phyloP scores from a whole-genome alignment of 2,329 filamentous ascomycete species.

The Penicillium sp. region DNA sequence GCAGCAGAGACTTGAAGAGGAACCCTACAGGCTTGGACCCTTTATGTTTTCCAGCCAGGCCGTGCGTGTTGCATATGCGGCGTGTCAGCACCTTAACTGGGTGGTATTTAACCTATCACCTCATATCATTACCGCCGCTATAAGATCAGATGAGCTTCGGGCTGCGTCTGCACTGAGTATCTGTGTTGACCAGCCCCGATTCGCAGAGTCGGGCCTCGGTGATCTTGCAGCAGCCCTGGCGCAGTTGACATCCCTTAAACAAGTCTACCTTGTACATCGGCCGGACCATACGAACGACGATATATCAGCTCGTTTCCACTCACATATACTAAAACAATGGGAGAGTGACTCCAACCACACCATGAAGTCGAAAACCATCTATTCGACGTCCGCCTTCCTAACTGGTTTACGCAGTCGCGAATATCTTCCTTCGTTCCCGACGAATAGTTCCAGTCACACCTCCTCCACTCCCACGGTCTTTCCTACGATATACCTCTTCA shows the following conservation, averaged over 20 bases:
- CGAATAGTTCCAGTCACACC: neutral
- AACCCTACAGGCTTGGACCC: slow-evolving; percentile 15
- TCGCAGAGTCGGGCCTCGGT: slow-evolving; percentile 7
- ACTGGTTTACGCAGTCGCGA: slow-evolving; percentile 10
- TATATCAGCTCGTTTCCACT: slow-evolving; percentile 11
- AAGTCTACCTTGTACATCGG: slow-evolving; percentile 18
- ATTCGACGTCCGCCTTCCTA: slow-evolving; percentile 16
- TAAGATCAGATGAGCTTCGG: slow-evolving; percentile 18
- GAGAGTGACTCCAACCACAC: slow-evolving; percentile 9
- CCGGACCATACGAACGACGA: slow-evolving; percentile 13
- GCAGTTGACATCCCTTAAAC: slow-evolving; percentile 10
- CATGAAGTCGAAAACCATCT: slow-evolving; percentile 11
- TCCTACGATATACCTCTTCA: slow-evolving; percentile 17
- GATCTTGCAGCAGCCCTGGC: slow-evolving; percentile 11
- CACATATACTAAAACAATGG: slow-evolving; percentile 5
- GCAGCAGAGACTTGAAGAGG: slow-evolving; percentile 18
- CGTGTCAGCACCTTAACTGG: slow-evolving; percentile 19
- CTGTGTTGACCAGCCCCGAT: slow-evolving; percentile 11
- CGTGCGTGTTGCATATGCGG: slow-evolving; percentile 17
- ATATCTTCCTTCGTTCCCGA: slow-evolving; percentile 1
- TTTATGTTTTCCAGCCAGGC: slow-evolving; percentile 12
- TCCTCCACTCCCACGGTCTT: neutral
- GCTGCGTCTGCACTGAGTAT: slow-evolving; percentile 20
- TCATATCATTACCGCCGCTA: slow-evolving; percentile 14
- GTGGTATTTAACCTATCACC: slow-evolving; percentile 17